Evolutionary conservation across 257 asterid species (phyloP).

Genomic region (Parsonsia alboflavescens): DNA sequence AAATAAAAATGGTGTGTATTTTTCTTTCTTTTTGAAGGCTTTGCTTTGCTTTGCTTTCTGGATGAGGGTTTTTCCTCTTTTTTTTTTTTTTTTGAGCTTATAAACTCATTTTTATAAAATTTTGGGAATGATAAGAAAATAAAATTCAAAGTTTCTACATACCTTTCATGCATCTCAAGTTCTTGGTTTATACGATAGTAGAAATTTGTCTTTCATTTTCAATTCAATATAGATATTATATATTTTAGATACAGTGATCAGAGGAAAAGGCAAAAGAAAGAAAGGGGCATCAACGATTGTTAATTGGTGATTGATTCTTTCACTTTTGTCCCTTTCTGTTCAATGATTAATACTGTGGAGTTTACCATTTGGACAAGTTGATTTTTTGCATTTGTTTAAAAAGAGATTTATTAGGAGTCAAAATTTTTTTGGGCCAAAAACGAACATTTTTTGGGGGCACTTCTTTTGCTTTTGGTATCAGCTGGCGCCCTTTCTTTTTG

Average conservation of each 20-base stretch:
- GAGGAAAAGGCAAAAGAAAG: not conserved
- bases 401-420: not conserved
- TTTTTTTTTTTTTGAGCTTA: not conserved
- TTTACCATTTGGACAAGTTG: too few relatives aligned
- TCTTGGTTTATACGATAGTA: conserved; percentile 6
- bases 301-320: not conserved
- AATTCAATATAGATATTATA: too few relatives aligned
- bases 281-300: too few relatives aligned
- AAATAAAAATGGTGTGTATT: conserved; percentile 4
- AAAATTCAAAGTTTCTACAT: not conserved
- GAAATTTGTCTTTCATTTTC: conserved; percentile 9
- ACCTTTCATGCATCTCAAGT: conserved; percentile 40
- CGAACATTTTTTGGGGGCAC: not conserved
- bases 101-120: not conserved
- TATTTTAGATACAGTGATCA: not conserved
- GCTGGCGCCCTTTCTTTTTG: not conserved
- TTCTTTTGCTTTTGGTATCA: not conserved
- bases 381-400: not conserved
- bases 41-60: not conserved
- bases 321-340: conserved; percentile 18
- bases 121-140: not conserved
- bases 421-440: not conserved
- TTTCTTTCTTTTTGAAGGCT: conserved; percentile 11
- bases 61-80: not conserved
- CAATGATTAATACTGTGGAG: conserved; percentile 13